phyloP scores from a whole-genome alignment of 192 early-diverging fungal genomes.

The Coemansia sp. region DNA sequence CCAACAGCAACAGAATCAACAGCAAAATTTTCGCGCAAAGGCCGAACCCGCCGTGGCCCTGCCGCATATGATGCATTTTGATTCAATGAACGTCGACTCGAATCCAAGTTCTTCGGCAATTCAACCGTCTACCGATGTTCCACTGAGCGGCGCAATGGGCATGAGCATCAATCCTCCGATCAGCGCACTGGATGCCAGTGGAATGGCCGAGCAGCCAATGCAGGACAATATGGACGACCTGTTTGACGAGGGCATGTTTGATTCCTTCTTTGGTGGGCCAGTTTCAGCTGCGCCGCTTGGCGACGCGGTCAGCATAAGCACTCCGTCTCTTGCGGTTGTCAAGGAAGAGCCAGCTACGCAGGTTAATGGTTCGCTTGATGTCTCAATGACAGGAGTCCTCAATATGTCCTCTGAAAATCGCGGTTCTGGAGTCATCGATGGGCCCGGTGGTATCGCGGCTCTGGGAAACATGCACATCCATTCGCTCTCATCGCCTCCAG shows the following conservation, averaged over 20 bases:
- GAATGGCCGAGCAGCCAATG: constrained; percentile 1
- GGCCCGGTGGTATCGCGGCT: neutral
- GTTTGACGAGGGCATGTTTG: constrained; percentile 49
- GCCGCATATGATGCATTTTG: neutral
- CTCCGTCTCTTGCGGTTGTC: neutral
- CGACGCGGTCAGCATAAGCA: neutral
- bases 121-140: neutral
- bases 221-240: constrained; percentile 38
- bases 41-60: neutral
- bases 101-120: neutral
- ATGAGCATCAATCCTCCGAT: constrained; percentile 1
- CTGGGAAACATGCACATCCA: neutral
- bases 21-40: constrained; percentile 19
- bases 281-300: constrained; percentile 9
- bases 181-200: neutral
- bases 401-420: neutral
- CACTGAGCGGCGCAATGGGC: neutral
- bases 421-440: neutral
- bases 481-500: constrained; percentile 45
- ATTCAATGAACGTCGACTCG: constrained; percentile 2
- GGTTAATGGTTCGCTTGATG: neutral
- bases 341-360: neutral
- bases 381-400: neutral
- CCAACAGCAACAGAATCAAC: constrained; percentile 17
- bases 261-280: constrained; percentile 42